Evolutionary conservation across 345 rosid species (phyloP).

Genomic region (Alliaria petiolata): DNA sequence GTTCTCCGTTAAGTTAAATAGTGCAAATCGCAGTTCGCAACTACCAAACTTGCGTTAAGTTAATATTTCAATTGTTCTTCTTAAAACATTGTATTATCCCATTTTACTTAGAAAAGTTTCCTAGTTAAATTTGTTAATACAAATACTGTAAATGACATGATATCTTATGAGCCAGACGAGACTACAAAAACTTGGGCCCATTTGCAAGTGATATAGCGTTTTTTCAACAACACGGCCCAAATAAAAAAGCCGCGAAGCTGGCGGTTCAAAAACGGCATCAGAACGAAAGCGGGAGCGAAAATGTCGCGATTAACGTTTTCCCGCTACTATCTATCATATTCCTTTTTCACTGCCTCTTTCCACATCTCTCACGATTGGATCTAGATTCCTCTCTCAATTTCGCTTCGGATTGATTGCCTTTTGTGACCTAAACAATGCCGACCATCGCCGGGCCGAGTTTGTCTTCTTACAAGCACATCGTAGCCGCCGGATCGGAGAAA

Average conservation of each 20-base stretch:
- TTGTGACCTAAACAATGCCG: constrained; percentile 40
- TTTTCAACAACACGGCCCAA: background rate
- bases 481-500: constrained; percentile 27
- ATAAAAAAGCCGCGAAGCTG: constrained; percentile 1
- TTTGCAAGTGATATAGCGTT: background rate
- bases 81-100: no score
- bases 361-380: background rate
- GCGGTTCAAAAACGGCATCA: background rate
- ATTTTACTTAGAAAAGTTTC: no score
- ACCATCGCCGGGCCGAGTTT: constrained; percentile 36
- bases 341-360: background rate
- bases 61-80: no score
- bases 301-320: constrained; percentile 26
- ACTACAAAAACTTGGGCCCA: background rate
- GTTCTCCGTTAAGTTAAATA: no score
- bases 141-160: no score
- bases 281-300: constrained; percentile 31
- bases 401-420: background rate
- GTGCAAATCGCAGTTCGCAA: no score
- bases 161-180: background rate
- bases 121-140: no score
- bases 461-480: constrained; percentile 32
- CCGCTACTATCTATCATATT: constrained; percentile 21
- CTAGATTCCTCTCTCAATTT: background rate
- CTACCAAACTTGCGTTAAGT: no score